Evolutionary conservation across 768 basidiomycete genomes (phyloP).

Genomic region (Lentinula boryana): DNA sequence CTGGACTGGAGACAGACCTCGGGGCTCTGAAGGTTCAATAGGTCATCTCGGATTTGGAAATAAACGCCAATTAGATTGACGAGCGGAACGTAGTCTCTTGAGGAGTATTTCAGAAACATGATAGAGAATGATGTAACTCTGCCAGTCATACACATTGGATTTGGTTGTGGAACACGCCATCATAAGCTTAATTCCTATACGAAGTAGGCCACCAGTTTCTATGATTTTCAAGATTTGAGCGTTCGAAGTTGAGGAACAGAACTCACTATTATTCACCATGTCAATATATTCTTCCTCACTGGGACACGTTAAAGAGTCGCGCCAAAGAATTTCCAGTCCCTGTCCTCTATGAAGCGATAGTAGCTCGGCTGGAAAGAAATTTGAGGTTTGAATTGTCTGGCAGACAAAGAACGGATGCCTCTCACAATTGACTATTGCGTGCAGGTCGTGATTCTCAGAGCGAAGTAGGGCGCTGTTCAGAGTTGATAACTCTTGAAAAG

Average conservation of each 20-base stretch:
- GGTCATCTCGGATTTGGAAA: constrained; percentile 96
- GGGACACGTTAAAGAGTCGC: constrained; percentile 86
- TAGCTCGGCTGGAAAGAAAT: constrained; percentile 42
- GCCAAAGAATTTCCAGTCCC: constrained; percentile 91
- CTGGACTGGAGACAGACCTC: constrained; percentile 46
- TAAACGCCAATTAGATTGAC: constrained; percentile 93
- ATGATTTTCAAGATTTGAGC: neutral
- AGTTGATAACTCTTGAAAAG: constrained; percentile 76
- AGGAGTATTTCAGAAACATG: neutral
- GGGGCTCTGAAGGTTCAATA: constrained; percentile 88
- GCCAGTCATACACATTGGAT: constrained; percentile 41
- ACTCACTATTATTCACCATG: constrained; percentile 94
- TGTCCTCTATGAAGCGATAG: constrained; percentile 92
- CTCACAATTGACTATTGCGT: constrained; percentile 72
- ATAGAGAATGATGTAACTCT: neutral
- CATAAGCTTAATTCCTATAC: constrained; percentile 93
- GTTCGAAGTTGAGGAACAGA: neutral
- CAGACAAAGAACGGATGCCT: neutral
- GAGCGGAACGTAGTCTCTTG: constrained; percentile 84
- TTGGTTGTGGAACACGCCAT: constrained; percentile 80
- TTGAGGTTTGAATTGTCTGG: neutral
- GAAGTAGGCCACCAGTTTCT: constrained; percentile 95
- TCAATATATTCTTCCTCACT: constrained; percentile 90
- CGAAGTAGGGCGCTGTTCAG: constrained; percentile 30
- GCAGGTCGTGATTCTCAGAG: constrained; percentile 38